Evolutionary conservation across 768 basidiomycete genomes (phyloP).

Genomic region (Crucibulum laeve): DNA sequence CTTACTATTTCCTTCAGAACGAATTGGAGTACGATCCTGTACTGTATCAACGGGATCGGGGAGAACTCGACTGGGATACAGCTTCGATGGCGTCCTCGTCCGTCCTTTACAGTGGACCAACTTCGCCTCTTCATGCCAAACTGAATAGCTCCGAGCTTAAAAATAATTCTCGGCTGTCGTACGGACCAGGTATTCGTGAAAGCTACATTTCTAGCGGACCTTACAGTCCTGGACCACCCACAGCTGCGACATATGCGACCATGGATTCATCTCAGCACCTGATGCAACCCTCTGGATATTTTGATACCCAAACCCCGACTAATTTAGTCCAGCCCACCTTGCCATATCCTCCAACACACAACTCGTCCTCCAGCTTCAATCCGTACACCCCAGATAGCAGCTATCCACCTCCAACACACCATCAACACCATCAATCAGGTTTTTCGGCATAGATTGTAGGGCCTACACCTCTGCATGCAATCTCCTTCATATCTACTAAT

Average conservation of each 20-base stretch:
- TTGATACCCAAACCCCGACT: background rate
- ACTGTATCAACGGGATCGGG: slow-evolving; percentile 74
- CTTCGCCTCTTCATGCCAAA: background rate
- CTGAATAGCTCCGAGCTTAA: background rate
- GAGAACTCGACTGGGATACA: slow-evolving; percentile 85
- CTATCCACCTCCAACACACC: too few relatives aligned
- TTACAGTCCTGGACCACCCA: background rate
- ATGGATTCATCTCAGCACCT: background rate
- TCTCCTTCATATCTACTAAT: too few relatives aligned
- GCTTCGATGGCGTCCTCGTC: slow-evolving; percentile 65
- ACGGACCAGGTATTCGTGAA: too few relatives aligned
- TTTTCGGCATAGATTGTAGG: too few relatives aligned
- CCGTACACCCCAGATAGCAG: too few relatives aligned
- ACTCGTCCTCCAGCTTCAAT: background rate
- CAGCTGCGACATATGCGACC: background rate
- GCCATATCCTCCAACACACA: too few relatives aligned
- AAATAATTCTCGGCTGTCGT: too few relatives aligned
- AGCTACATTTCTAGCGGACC: too few relatives aligned
- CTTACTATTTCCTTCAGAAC: slow-evolving; percentile 25
- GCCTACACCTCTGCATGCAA: too few relatives aligned
- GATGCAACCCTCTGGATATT: background rate
- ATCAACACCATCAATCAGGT: too few relatives aligned
- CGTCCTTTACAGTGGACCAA: slow-evolving; percentile 40
- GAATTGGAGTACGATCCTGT: slow-evolving; percentile 80
- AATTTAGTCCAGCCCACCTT: too few relatives aligned